Percentiles rank a stretch among this genome's conserved stretches.
Conservation (phyloP, 2,329 filamentous ascomycete species). For the Aspergillus flavus region DNA sequence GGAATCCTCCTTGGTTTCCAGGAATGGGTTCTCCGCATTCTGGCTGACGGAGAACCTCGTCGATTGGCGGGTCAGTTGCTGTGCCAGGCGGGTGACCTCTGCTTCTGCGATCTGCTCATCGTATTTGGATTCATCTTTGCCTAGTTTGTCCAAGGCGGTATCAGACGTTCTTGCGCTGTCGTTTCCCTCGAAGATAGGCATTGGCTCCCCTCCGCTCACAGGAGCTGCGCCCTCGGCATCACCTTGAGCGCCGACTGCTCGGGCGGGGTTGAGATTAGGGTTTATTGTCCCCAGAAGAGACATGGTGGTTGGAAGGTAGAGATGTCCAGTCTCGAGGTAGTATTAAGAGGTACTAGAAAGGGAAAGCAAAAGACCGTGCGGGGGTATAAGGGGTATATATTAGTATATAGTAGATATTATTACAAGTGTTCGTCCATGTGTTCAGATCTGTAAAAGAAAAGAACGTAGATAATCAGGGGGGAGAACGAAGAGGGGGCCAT, state of each 20-base stretch:
- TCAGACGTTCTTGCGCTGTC: conserved; percentile 32
- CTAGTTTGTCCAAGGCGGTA: conserved; percentile 27
- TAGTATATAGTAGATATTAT: conserved; percentile 5
- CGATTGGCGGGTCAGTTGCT: conserved; percentile 39
- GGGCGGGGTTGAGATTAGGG: conserved; percentile 28
- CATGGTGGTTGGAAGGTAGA: conserved; percentile 26
- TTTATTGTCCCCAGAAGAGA: conserved; percentile 39
- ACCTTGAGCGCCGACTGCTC: conserved; percentile 16
- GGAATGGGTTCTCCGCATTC: conserved; percentile 38
- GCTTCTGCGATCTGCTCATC: conserved; percentile 31
- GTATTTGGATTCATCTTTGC: conserved; percentile 12
- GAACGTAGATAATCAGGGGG: conserved; percentile 4
- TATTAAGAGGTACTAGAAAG: conserved; percentile 8
- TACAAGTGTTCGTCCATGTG: not conserved
- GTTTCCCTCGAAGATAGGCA: conserved; percentile 16
- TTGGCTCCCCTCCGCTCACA: conserved; percentile 13
- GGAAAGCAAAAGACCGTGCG: conserved; percentile 7
- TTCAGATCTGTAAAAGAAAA: conserved; percentile 3
- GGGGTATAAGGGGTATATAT: conserved; percentile 8
- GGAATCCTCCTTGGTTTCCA: conserved; percentile 36
- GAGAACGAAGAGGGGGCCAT: conserved; percentile 2
- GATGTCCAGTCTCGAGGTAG: conserved; percentile 20
- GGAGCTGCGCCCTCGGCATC: conserved; percentile 11
- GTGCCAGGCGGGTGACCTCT: conserved; percentile 38
- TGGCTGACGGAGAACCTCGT: conserved; percentile 29